Conservation (phyloP, 2,329 filamentous ascomycete species). For the Capronia epimyces region DNA sequence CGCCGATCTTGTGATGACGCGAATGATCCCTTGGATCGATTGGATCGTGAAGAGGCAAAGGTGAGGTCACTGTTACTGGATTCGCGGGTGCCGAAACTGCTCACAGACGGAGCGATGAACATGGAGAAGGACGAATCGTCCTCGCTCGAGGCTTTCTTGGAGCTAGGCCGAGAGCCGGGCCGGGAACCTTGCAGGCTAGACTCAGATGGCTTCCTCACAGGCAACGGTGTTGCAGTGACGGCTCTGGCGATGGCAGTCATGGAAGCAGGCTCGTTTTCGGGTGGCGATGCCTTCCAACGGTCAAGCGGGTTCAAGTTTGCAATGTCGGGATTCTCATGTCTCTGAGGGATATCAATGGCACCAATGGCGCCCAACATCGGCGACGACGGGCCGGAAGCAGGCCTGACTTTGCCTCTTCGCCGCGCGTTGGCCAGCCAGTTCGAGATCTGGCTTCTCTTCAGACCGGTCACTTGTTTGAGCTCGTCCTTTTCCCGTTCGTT, state of each 20-base stretch:
- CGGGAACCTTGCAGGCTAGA: conserved; percentile 32
- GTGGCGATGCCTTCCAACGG: conserved; percentile 64
- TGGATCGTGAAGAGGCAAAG: conserved; percentile 52
- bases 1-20: conserved; percentile 57
- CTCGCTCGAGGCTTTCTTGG: conserved; percentile 41
- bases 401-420: conserved; percentile 70
- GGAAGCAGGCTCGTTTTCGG: conserved; percentile 63
- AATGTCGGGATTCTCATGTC: conserved; percentile 40
- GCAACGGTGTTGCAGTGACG: conserved; percentile 43
- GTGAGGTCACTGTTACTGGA: conserved; percentile 52
- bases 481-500: conserved; percentile 80
- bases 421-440: conserved; percentile 92
- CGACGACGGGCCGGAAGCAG: conserved; percentile 56
- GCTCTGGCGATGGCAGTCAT: conserved; percentile 60
- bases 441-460: conserved; percentile 76
- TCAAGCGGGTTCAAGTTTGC: conserved; percentile 59
- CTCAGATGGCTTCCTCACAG: conserved; percentile 19
- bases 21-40: conserved; percentile 52
- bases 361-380: conserved; percentile 67
- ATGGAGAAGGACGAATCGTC: conserved; percentile 48
- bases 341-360: conserved; percentile 65
- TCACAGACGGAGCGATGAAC: conserved; percentile 49
- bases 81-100: conserved; percentile 51
- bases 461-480: conserved; percentile 69
- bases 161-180: conserved; percentile 36